Conservation (phyloP, 1,284 basidiomycete species). For the Ceratobasidium sp. region DNA sequence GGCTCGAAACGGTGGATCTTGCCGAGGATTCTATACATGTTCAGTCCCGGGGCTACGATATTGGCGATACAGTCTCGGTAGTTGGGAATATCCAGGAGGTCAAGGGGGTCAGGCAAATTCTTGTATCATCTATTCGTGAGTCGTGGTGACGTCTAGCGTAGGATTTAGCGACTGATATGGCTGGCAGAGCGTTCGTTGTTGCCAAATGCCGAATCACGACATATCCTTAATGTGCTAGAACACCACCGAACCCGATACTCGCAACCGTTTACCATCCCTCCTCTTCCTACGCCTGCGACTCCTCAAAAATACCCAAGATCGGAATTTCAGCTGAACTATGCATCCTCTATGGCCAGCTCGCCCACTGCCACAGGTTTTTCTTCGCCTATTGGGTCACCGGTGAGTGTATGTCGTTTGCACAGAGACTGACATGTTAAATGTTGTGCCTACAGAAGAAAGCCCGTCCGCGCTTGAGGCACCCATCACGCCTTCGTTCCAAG, state of each 20-base stretch:
- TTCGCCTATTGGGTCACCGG: conserved; percentile 21
- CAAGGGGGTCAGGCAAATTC: conserved; percentile 14
- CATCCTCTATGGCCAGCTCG: conserved; percentile 31
- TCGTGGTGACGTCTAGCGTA: background rate
- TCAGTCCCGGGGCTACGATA: conserved; percentile 8
- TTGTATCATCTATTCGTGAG: conserved; percentile 29
- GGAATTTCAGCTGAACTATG: conserved; percentile 2
- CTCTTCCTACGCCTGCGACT: conserved; percentile 18
- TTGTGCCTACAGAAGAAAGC: background rate
- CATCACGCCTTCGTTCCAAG: conserved; percentile 35
- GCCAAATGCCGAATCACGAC: conserved; percentile 29
- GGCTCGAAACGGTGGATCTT: background rate
- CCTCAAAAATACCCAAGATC: conserved; percentile 3
- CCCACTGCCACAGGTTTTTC: conserved; percentile 4
- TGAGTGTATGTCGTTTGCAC: background rate
- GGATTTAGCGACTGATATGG: background rate
- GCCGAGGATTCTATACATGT: conserved; percentile 2
- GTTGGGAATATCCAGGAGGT: conserved; percentile 22
- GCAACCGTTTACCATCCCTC: conserved; percentile 31
- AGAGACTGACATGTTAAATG: background rate
- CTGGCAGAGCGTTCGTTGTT: conserved; percentile 4
- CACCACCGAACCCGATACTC: conserved; percentile 24
- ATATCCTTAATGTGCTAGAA: conserved; percentile 25
- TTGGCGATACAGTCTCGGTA: conserved; percentile 25
- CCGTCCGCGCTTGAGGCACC: conserved; percentile 24